These are phyloP conservation scores for Penicillium freii DNA, from an alignment of 2,329 filamentous ascomycete genomes.

Conservation along the genomic window DNA sequence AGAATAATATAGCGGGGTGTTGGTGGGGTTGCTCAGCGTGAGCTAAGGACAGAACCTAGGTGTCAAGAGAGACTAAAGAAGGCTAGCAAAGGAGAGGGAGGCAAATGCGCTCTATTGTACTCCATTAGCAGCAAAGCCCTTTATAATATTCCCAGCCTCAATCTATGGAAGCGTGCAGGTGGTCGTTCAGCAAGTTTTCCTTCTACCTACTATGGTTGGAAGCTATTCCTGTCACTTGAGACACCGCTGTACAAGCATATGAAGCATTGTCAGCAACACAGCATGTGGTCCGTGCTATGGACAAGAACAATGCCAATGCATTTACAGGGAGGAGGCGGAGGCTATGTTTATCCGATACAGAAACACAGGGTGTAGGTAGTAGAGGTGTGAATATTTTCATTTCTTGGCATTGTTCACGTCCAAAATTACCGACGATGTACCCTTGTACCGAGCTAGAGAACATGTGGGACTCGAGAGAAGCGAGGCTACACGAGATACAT, in stretches of 20 bases:
- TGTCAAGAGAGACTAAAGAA: neutral
- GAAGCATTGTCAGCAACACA: neutral
- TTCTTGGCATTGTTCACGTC: constrained; percentile 1
- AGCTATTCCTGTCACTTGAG: constrained; percentile 5
- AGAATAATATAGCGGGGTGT: constrained; percentile 5
- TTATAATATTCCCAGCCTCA: neutral
- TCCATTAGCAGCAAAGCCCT: neutral
- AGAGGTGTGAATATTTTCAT: neutral
- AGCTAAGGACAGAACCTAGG: neutral
- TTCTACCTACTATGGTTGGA: neutral
- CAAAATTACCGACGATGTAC: neutral
- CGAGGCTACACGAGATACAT: neutral
- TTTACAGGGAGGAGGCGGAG: neutral
- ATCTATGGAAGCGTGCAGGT: neutral
- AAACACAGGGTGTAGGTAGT: neutral
- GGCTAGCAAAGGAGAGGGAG: neutral
- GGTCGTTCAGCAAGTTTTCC: neutral
- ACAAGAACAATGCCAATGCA: neutral
- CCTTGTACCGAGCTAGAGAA: neutral
- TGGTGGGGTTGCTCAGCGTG: constrained; percentile 2
- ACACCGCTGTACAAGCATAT: constrained; percentile 5
- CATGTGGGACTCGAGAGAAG: neutral
- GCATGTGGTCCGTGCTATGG: neutral
- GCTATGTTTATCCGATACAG: neutral
- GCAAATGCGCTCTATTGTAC: neutral